A percentile compares a stretch with the other conserved stretches of the same genome.
These are phyloP conservation scores for Malbranchea zuffiana DNA, from an alignment of 2,329 filamentous ascomycete species.

Conservation along the genomic window DNA sequence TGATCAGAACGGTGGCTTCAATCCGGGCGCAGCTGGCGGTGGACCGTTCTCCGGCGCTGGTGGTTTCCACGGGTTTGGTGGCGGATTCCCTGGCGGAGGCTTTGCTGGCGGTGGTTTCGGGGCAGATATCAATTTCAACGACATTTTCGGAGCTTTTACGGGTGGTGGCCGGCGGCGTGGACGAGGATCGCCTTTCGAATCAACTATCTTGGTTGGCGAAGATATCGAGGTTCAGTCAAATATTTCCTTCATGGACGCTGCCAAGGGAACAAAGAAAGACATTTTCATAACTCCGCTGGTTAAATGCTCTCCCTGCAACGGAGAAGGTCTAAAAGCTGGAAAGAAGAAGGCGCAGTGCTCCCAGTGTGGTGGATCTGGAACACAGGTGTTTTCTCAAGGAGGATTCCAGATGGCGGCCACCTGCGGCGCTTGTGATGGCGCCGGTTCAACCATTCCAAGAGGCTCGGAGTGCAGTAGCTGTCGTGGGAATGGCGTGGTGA, in stretches of 20 bases:
- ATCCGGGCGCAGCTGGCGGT: conserved; percentile 54
- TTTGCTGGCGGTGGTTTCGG: conserved; percentile 58
- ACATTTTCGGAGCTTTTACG: conserved; percentile 81
- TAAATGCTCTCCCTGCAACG: conserved; percentile 70
- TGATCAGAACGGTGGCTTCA: conserved; percentile 59
- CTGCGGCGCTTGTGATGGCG: conserved; percentile 69
- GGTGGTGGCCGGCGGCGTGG: conserved; percentile 50
- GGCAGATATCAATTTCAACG: conserved; percentile 86
- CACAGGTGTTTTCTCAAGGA: conserved; percentile 77
- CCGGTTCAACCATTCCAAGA: conserved; percentile 62
- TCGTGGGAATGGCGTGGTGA: conserved; percentile 68
- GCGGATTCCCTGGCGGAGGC: conserved; percentile 42
- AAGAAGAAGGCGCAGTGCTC: conserved; percentile 62
- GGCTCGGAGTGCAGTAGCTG: conserved; percentile 75
- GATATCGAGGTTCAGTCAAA: conserved; percentile 90
- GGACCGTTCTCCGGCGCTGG: conserved; percentile 46
- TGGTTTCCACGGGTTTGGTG: conserved; percentile 48
- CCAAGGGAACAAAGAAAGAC: conserved; percentile 81
- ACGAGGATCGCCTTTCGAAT: conserved; percentile 60
- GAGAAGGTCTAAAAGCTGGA: conserved; percentile 74
- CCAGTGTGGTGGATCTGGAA: conserved; percentile 75
- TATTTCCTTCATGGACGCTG: conserved; percentile 92
- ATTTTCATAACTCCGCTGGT: conserved; percentile 74
- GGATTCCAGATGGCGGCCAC: conserved; percentile 95
- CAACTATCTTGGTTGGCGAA: conserved; percentile 78